Base-by-base conservation (phyloP, 169 alveolate genomes). In the Hammondia hammondi region DNA sequence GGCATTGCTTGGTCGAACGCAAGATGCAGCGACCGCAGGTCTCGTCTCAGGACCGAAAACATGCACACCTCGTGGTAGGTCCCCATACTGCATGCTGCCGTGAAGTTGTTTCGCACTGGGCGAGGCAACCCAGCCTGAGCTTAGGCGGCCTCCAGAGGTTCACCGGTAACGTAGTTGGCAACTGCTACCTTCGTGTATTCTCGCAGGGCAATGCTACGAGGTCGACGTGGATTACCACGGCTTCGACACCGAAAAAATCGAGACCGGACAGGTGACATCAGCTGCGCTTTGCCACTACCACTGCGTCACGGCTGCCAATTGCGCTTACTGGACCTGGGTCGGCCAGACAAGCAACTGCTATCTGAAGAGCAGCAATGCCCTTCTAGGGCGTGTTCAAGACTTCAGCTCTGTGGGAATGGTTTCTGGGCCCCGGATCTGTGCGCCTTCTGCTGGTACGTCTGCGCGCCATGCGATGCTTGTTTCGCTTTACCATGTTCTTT, bases 311-410 rank as follows among this genome's bases (percentile, higher is more conserved):
- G 32, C 37, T 10, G 39, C 57, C 32, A 5, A 14, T 6, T 82
- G 90, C 35, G 32, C 43, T 24, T 82, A 82, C 35, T 82, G 57
- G 72, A 82, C 52, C 24, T 82, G 90, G 90, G 35, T 82, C 43
- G 37, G 52, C 43, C 35, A 21, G 29, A 82, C 32, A 27, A 89
- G 56, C 32, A 89, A 89, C 67, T 89, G 93, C 67, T 89, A 89
- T 71, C 85, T 89, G 61, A 89, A 89, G 85, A 89, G 37, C 67
- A 73, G 56, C 29, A 29, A 37, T 32, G 93, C 93, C 24, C 87
- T 89, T n/a, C 67, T 70, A 46, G 93, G 93, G n/a, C 39, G 81
- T 52, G 56, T 29, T 14, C 37, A 39, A 29, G 93, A 67, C 87
- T 29, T 43, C 45, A 19, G 70, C 45, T 57, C 87, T n/a, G 48